Conservation (phyloP, 2,329 filamentous ascomycete genomes). For the Lizonia empirigonia region DNA sequence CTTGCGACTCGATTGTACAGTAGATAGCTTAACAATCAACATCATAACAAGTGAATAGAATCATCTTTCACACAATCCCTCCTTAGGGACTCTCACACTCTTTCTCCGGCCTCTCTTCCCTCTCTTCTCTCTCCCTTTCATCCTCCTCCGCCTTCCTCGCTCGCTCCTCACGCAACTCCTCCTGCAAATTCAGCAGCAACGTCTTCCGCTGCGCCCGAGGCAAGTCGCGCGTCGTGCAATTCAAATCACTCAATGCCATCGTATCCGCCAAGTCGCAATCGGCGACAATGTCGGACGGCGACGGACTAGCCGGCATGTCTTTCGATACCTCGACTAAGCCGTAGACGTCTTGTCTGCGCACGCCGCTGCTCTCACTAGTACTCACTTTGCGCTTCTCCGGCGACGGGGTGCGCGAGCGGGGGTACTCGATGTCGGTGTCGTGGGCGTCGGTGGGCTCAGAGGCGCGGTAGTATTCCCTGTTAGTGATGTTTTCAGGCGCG, state of each 20-base stretch:
- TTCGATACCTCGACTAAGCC: neutral
- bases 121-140: neutral
- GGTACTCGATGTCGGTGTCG: neutral
- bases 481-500: slow-evolving; percentile 1
- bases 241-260: neutral
- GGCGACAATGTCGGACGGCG: slow-evolving; percentile 3
- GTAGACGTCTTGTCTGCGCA: neutral
- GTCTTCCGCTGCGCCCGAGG: neutral
- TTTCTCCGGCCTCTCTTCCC: neutral
- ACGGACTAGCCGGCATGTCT: neutral
- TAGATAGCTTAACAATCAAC: slow-evolving; percentile 4
- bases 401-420: neutral
- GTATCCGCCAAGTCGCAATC: neutral
- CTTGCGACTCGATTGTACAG: slow-evolving; percentile 3
- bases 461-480: slow-evolving; percentile 3
- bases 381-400: neutral
- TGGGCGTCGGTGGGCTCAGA: neutral
- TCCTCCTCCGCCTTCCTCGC: neutral
- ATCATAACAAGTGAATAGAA: neutral
- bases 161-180: neutral
- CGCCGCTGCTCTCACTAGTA: too few species aligned
- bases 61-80: neutral
- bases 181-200: neutral
- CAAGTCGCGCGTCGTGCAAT: neutral
- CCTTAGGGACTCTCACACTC: neutral